These are phyloP conservation scores for Sextonia rubra DNA, from an alignment of 164 flowering plant species.

Conservation along the genomic window DNA sequence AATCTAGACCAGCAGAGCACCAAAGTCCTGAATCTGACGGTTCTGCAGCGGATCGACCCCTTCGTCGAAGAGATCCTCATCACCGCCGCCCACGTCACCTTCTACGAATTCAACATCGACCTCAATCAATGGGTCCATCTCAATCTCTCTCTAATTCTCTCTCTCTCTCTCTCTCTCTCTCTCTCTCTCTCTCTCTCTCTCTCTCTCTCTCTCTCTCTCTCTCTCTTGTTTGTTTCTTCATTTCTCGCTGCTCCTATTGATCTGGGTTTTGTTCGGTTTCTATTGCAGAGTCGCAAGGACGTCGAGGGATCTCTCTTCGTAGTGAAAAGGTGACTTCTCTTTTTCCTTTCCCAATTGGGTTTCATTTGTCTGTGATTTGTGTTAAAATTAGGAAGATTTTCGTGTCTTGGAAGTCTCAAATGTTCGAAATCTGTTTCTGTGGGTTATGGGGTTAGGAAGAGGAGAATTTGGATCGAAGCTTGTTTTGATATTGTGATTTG, in stretches of 20 bases:
- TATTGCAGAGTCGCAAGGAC: slow-evolving; percentile 86
- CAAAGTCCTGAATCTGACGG: slow-evolving; percentile 80
- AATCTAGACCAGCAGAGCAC: slow-evolving; percentile 83
- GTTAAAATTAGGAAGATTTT: no score
- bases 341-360: background rate
- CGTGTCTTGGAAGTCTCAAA: no score
- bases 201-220: background rate
- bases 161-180: background rate
- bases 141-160: background rate
- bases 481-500: no score
- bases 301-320: slow-evolving; percentile 97
- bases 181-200: background rate
- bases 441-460: no score
- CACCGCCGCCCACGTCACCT: slow-evolving; percentile 90
- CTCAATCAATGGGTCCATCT: slow-evolving; percentile 70
- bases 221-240: background rate
- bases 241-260: background rate
- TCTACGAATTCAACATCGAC: slow-evolving; percentile 87
- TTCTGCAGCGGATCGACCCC: slow-evolving; percentile 84
- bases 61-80: slow-evolving; percentile 79
- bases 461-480: no score
- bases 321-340: slow-evolving; percentile 69
- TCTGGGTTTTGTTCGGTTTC: background rate
- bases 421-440: no score
- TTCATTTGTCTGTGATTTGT: background rate